Base-by-base conservation (phyloP, 78 protist genomes). In the Speleostelium caveatum region DNA sequence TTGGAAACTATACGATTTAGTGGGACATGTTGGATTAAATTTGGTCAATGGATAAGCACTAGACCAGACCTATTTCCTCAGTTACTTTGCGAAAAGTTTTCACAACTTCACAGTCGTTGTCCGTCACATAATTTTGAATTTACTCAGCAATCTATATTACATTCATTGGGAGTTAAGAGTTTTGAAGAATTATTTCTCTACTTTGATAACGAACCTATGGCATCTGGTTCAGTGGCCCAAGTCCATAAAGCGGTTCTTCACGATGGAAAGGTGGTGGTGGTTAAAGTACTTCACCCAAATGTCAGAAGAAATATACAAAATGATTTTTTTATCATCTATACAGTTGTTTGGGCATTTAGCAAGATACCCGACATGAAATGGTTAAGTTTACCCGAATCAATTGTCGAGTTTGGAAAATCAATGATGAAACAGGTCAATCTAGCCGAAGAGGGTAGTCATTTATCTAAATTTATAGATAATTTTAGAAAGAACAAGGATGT, bases 21-120 rank as follows among this genome's bases (percentile, higher is more conserved):
- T 42, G 94, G 94, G 0, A 72, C 94, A 28, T 74, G 86, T 60
- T 92, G 95, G 95, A 76, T 92, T 5, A 92, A 92, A 39, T 72
- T 77, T 59, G 95, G 89, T 5, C 95, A 92, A 45, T 92, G 95
- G 95, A 65, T 92, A 12, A 32, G 73, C 3, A 92, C 95, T 0
- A 45, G 95, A 69, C 95, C 95, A 0, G 95, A 92, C 38, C 51
- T 92, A 56, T 74, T 85, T 69, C 86, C 94, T 17, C 61, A 78
- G 32, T 32, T 62, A 28, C 35, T 76, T 16, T 77, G 87, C 7
- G 71, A 67, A 32, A 62, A 69, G 58, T 73, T 90, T 26, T 63
- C 77, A 33, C 32, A 26, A 39, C 60, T 90, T 4, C 94, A 90
- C 72, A 72, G 79, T 33, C 45, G 65, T 8, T 90, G 94, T 60